Evolutionary conservation across 176 grass and related monocot species (phyloP).

Genomic region (Carex myosuroides): DNA sequence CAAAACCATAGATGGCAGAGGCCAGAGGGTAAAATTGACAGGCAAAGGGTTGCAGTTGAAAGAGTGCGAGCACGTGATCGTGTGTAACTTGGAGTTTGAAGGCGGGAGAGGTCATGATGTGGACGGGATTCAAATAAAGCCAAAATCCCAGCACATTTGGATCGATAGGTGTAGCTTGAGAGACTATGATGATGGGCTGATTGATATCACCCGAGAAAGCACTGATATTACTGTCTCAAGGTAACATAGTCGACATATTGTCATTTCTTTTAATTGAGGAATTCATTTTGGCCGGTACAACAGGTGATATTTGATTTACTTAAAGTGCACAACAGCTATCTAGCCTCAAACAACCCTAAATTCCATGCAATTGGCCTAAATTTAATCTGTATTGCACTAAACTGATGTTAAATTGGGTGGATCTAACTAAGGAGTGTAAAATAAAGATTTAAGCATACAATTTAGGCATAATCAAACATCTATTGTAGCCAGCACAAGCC

Average conservation of each 20-base stretch:
- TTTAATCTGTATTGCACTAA: background rate
- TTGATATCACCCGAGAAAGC: conserved; percentile 73
- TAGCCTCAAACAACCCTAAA: background rate
- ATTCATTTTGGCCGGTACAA: background rate
- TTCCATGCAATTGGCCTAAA: background rate
- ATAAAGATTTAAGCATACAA: background rate
- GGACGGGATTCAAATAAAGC: conserved; percentile 77
- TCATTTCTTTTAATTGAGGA: background rate
- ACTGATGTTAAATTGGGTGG: background rate
- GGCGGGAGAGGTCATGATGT: conserved; percentile 64
- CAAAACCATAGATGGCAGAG: conserved; percentile 78
- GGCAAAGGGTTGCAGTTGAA: conserved; percentile 71
- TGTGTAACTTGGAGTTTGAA: conserved; percentile 70
- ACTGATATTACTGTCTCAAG: conserved; percentile 74
- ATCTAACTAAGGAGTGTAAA: background rate
- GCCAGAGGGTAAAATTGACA: conserved; percentile 41
- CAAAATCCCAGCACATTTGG: conserved; percentile 50
- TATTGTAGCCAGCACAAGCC: background rate
- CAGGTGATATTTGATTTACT: background rate
- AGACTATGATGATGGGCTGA: conserved; percentile 71
- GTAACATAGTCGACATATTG: conserved; percentile 1
- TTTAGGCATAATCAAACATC: background rate
- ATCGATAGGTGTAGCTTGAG: conserved; percentile 61
- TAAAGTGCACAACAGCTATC: background rate
- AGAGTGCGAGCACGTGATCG: conserved; percentile 59